A percentile compares a stretch with the other conserved stretches of the same genome.
These are phyloP conservation scores for Suillus americanus DNA, from an alignment of 768 basidiomycete genomes.

Conservation along the genomic window DNA sequence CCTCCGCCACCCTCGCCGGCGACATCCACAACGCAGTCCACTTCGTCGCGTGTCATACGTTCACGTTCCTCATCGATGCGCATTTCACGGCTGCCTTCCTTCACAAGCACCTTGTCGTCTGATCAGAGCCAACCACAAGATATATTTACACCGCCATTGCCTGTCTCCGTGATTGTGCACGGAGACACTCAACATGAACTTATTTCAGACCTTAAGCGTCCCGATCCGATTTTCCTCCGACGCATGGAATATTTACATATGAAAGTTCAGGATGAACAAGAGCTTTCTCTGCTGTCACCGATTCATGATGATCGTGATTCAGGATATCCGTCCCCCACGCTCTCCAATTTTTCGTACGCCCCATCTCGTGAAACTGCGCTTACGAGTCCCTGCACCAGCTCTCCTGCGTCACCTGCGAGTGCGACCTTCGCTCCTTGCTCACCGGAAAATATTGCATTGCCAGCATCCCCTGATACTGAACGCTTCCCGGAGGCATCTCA, in stretches of 20 bases:
- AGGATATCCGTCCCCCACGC: slow-evolving; percentile 24
- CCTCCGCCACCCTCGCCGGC: slow-evolving; percentile 28
- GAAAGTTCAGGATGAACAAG: slow-evolving; percentile 13
- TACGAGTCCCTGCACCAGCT: slow-evolving; percentile 24
- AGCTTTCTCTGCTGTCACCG: slow-evolving; percentile 15
- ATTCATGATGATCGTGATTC: slow-evolving; percentile 25
- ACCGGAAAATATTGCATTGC: slow-evolving; percentile 27
- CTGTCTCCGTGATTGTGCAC: slow-evolving; percentile 32
- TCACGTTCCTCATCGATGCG: slow-evolving; percentile 31
- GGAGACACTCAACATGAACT: slow-evolving; percentile 28
- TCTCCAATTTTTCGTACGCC: slow-evolving; percentile 27
- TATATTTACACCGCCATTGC: slow-evolving; percentile 21
- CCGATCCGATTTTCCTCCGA: slow-evolving; percentile 5
- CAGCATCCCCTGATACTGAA: slow-evolving; percentile 23
- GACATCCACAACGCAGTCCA: slow-evolving; percentile 24
- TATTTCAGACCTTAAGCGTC: slow-evolving; percentile 15
- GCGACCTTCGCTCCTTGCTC: slow-evolving; percentile 19
- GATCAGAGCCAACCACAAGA: slow-evolving; percentile 32
- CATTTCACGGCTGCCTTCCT: slow-evolving; percentile 32
- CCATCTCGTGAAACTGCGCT: slow-evolving; percentile 26
- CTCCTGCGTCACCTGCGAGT: slow-evolving; percentile 22
- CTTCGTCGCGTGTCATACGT: slow-evolving; percentile 26
- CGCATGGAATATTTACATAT: slow-evolving; percentile 2
- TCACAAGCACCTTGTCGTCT: slow-evolving; percentile 33
- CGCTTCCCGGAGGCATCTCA: slow-evolving; percentile 3